phyloP scores from a whole-genome alignment of 352 stramenopile genomes.

The Globisporangium rhizosaccharum region DNA sequence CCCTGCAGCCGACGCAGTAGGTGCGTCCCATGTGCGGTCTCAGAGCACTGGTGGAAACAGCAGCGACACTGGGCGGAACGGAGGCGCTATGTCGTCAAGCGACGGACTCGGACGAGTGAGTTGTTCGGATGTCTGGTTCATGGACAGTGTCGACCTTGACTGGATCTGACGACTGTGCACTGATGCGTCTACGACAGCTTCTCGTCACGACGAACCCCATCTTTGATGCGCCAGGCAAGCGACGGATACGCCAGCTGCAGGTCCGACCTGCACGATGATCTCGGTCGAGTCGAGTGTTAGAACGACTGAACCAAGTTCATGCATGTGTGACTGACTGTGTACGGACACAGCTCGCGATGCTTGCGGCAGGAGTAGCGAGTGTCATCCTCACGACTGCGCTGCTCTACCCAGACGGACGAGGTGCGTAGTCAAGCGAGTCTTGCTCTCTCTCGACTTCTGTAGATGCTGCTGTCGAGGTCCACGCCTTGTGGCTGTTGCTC shows the following conservation, averaged over 20 bases:
- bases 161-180: background rate
- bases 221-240: slow-evolving; percentile 23
- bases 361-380: slow-evolving; percentile 15
- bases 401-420: slow-evolving; percentile 21
- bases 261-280: slow-evolving; percentile 4
- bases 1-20: slow-evolving; percentile 7
- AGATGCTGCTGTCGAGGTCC: too few species aligned
- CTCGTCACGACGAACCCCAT: slow-evolving; percentile 41
- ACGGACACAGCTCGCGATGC: slow-evolving; percentile 10
- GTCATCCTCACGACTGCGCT: slow-evolving; percentile 24
- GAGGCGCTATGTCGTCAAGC: background rate
- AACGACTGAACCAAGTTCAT: too few species aligned
- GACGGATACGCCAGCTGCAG: slow-evolving; percentile 33
- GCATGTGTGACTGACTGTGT: background rate
- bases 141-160: too few species aligned
- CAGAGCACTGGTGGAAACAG: background rate
- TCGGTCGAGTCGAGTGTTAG: background rate
- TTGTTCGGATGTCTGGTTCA: background rate
- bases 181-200: slow-evolving; percentile 14
- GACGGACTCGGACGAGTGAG: slow-evolving; percentile 19
- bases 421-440: slow-evolving; percentile 9
- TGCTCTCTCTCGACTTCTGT: too few species aligned
- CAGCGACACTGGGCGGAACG: background rate
- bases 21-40: background rate
- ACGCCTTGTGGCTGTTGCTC: too few species aligned